These are phyloP conservation scores for Tylopilus balloui DNA, from an alignment of 768 basidiomycete genomes.

Conservation along the genomic window DNA sequence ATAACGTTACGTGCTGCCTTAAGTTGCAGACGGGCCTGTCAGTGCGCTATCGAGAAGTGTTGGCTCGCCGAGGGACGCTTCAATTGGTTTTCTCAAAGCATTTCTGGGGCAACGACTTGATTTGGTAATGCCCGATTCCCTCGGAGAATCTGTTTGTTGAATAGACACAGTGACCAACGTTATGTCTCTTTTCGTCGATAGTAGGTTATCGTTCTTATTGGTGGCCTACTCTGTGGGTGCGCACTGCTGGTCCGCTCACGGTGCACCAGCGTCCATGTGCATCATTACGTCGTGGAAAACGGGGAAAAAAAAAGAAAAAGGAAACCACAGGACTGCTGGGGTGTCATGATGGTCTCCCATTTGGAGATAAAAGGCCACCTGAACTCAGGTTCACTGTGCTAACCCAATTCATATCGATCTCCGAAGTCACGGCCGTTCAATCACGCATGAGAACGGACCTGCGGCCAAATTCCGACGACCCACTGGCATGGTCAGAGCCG, in stretches of 20 bases:
- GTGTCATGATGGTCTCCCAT: conserved; percentile 13
- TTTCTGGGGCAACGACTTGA: not conserved
- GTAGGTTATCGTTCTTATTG: conserved; percentile 6
- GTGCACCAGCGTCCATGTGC: conserved; percentile 2
- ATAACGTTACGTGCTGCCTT: too few relatives aligned
- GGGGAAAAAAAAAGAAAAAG: not conserved
- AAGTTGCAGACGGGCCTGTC: not conserved
- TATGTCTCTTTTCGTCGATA: not conserved
- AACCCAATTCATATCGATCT: conserved; percentile 24
- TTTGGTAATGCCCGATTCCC: conserved; percentile 4
- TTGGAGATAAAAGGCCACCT: conserved; percentile 23
- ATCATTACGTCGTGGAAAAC: conserved; percentile 24
- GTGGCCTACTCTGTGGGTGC: conserved; percentile 1
- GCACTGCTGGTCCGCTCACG: not conserved
- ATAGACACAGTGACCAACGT: conserved; percentile 1
- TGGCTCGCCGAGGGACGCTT: conserved; percentile 1
- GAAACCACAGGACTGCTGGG: not conserved
- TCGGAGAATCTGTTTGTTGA: not conserved
- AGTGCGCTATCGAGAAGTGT: conserved; percentile 14
- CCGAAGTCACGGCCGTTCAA: conserved; percentile 14
- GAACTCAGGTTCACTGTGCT: conserved; percentile 18
- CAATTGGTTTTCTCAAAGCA: conserved; percentile 21
- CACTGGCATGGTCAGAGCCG: conserved; percentile 11
- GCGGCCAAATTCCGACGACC: conserved; percentile 19
- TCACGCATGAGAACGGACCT: conserved; percentile 20